A percentile compares a stretch with the other conserved stretches of the same genome.
phyloP scores from a whole-genome alignment of 805 yeast genomes.

The Saturnispora hagleri region DNA sequence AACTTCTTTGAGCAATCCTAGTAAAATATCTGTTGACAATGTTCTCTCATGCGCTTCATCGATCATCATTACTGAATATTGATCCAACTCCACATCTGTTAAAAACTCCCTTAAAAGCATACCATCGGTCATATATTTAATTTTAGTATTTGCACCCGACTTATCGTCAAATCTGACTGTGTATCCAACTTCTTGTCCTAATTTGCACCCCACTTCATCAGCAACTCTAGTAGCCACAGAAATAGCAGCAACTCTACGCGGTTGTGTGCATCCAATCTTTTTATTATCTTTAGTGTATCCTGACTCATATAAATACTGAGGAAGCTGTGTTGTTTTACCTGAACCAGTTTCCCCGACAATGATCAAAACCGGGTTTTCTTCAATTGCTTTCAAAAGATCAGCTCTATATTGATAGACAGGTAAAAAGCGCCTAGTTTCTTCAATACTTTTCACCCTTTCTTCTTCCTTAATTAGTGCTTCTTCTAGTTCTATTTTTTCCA shows the following conservation, averaged over 20 bases:
- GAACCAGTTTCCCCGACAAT: constrained; percentile 96
- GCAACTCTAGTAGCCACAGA: constrained; percentile 89
- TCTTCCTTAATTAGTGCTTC: constrained; percentile 29
- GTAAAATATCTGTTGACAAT: constrained; percentile 72
- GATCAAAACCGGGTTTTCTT: constrained; percentile 61
- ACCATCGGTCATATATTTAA: constrained; percentile 95
- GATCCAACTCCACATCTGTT: constrained; percentile 57
- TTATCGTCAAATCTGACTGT: constrained; percentile 80
- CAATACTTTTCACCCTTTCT: constrained; percentile 29
- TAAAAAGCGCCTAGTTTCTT: constrained; percentile 50
- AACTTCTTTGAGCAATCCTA: constrained; percentile 74
- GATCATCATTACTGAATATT: constrained; percentile 77
- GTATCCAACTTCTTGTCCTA: constrained; percentile 90
- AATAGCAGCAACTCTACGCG: constrained; percentile 91
- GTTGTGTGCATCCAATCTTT: constrained; percentile 83
- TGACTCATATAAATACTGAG: constrained; percentile 77
- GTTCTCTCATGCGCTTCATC: constrained; percentile 98
- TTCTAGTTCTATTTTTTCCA: constrained; percentile 27
- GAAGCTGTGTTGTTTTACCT: constrained; percentile 90
- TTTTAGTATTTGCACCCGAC: constrained; percentile 51
- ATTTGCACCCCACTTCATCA: constrained; percentile 67
- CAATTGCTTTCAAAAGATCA: constrained; percentile 50
- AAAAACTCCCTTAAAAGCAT: constrained; percentile 81
- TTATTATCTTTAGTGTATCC: constrained; percentile 55
- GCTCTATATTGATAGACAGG: constrained; percentile 67